Base-by-base conservation (phyloP, 306 rosid genomes). In the Dalbergia cochinchinensis region DNA sequence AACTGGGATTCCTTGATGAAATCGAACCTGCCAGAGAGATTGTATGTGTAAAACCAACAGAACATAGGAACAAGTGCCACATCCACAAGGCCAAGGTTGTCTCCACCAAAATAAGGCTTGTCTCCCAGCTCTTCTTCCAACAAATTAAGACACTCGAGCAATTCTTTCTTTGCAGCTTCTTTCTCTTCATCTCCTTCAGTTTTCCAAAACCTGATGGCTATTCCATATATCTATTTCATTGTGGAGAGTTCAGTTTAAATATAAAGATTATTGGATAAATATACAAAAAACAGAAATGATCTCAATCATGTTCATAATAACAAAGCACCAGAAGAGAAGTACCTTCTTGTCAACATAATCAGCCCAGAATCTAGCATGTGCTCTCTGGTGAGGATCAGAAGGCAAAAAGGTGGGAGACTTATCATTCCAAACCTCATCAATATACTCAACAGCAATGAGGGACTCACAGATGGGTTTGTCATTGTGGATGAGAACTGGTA, bases 391-490 rank as follows among this genome's bases (percentile, higher is more conserved):
- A 75, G 89, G 84, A 58, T 88, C 79, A 11, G 88, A 72, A 2
- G 90, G 85, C 3, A 84, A 39, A 35, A 90, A 16, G 5, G 41
- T 4, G 0, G 85, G 79, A 41, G 60, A 26, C 20, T 14, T 39
- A 2, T 84, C 63, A 4, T 60, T 78, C 91, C 86, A 88, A 1
- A 75, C 70, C 72, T 82, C 87, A 13, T 88, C 91, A 20, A 86
- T 78, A 44, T 84, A 86, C 50, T 90, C 63, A 42, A 88, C 55
- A 35, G 59, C 71, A 59, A 80, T 71, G 53, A 83, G 73, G 0
- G 93, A 89, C 47, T 87, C 91, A 16, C 83, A 82, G 5, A 87
- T 26, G n/a, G 93, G 87, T 16, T 71, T 86, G 2, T 92, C 92
- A 26, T 86, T 77, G 58, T 89, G 91, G 31, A 89, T 48, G 12